phyloP scores from a whole-genome alignment of 1,284 basidiomycete genomes.

The Ganoderma lucidum region DNA sequence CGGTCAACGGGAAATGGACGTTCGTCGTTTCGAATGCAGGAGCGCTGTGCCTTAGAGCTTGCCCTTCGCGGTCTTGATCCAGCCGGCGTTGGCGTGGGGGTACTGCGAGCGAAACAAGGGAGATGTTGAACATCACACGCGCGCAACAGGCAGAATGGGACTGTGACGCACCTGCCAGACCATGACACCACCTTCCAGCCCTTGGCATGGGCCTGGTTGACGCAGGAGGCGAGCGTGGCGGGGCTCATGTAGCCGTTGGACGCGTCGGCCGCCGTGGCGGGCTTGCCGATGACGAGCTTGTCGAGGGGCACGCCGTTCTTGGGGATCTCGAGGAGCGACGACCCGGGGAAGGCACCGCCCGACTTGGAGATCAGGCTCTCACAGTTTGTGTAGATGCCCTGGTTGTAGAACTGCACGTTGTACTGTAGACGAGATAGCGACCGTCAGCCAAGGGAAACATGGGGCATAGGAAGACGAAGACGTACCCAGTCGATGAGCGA shows the following conservation, averaged over 20 bases:
- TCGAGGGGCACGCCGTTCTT: conserved; percentile 56
- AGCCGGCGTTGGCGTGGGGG: conserved; percentile 27
- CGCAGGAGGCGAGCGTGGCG: conserved; percentile 60
- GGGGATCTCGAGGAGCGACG: conserved; percentile 64
- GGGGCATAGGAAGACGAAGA: neutral
- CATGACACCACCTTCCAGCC: conserved; percentile 59
- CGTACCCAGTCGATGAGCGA: conserved; percentile 48
- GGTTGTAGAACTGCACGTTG: conserved; percentile 68
- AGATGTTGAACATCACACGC: neutral
- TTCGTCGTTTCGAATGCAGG: neutral
- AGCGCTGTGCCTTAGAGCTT: conserved; percentile 10
- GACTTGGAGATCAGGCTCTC: conserved; percentile 54
- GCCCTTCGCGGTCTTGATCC: conserved; percentile 28
- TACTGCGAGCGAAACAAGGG: conserved; percentile 13
- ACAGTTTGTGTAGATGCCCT: conserved; percentile 56
- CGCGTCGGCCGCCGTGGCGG: conserved; percentile 49
- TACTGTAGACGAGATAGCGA: conserved; percentile 42
- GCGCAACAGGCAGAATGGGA: neutral
- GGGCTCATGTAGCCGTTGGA: conserved; percentile 64
- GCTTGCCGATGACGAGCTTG: conserved; percentile 69
- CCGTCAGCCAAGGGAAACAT: neutral
- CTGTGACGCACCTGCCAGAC: conserved; percentile 22
- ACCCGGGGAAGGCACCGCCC: conserved; percentile 30
- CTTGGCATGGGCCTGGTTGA: conserved; percentile 56
- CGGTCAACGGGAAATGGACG: neutral